Evolutionary conservation across 805 yeast species (phyloP).

Genomic region (Cyberlindnera bimundalis): DNA sequence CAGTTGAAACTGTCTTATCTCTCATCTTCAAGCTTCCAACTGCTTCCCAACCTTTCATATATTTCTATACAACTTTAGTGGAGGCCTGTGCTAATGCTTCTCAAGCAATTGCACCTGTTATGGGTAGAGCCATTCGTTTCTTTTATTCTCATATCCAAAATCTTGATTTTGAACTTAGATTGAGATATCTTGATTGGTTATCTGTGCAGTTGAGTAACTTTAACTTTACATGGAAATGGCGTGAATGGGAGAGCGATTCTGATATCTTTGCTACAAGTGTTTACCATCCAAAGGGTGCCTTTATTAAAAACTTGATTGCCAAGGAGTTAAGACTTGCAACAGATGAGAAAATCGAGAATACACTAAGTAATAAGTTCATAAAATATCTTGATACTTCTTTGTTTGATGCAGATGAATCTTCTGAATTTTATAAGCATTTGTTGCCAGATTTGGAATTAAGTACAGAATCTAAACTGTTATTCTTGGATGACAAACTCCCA

Average conservation of each 20-base stretch:
- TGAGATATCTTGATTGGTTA: constrained; percentile 84
- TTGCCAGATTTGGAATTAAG: constrained; percentile 25
- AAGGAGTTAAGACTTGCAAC: constrained; percentile 86
- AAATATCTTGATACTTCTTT: constrained; percentile 44
- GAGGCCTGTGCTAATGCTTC: constrained; percentile 85
- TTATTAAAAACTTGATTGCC: constrained; percentile 73
- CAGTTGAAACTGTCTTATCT: constrained; percentile 76
- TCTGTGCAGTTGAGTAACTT: constrained; percentile 90
- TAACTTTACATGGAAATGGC: constrained; percentile 97
- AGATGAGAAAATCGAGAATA: constrained; percentile 62
- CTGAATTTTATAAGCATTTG: constrained; percentile 35
- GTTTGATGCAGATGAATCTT: constrained; percentile 32
- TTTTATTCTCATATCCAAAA: constrained; percentile 64
- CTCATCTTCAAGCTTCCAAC: constrained; percentile 73
- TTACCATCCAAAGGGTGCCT: constrained; percentile 70
- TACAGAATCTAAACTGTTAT: constrained; percentile 36
- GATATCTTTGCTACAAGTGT: constrained; percentile 38
- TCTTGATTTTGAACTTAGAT: constrained; percentile 72
- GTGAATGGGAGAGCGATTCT: constrained; percentile 77
- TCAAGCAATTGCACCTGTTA: constrained; percentile 84
- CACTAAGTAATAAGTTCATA: constrained; percentile 60
- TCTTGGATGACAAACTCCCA: constrained; percentile 36
- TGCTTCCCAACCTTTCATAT: constrained; percentile 63
- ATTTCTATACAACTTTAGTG: constrained; percentile 79
- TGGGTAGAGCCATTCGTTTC: constrained; percentile 87